Percentiles rank a stretch among this genome's conserved stretches.
Evolutionary conservation across 2,329 filamentous ascomycete species (phyloP).

Genomic region (Xylaria sp.): DNA sequence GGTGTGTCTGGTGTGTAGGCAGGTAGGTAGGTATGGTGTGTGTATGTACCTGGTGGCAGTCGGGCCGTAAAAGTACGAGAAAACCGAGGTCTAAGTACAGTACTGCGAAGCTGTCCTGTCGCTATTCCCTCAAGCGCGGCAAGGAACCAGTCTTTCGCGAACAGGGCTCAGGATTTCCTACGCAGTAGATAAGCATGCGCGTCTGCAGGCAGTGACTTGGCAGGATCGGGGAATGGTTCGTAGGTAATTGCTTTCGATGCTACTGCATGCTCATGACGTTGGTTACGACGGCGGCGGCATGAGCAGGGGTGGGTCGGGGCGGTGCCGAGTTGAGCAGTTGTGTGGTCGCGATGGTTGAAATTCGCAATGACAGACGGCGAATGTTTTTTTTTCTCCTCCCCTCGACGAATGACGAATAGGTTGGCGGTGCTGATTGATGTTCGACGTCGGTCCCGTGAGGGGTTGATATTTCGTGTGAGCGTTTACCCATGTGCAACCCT

Average conservation of each 20-base stretch:
- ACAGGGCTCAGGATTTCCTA: constrained; percentile 6
- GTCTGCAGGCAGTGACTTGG: neutral
- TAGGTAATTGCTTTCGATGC: constrained; percentile 2
- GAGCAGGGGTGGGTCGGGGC: constrained; percentile 7
- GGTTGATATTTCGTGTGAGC: constrained; percentile 24
- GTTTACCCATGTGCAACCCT: constrained; percentile 21
- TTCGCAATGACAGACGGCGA: constrained; percentile 12
- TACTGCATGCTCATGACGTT: constrained; percentile 16
- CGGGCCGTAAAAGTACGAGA: constrained; percentile 7
- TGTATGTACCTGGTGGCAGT: constrained; percentile 1
- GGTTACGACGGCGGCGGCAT: constrained; percentile 4
- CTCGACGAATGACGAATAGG: constrained; percentile 28
- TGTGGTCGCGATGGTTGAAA: constrained; percentile 16
- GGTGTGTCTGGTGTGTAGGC: too few relatives aligned
- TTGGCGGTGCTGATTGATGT: constrained; percentile 16
- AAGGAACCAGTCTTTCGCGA: constrained; percentile 1
- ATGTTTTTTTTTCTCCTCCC: constrained; percentile 14
- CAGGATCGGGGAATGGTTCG: neutral
- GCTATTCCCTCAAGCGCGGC: constrained; percentile 5
- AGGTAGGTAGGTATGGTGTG: too few relatives aligned
- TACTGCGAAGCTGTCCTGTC: too few relatives aligned
- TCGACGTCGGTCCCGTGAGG: constrained; percentile 24
- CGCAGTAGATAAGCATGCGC: neutral
- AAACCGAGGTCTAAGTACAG: constrained; percentile 5
- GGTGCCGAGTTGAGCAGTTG: constrained; percentile 9